phyloP scores from a whole-genome alignment of 2,329 filamentous ascomycete species.

The Raffaelea arxii region DNA sequence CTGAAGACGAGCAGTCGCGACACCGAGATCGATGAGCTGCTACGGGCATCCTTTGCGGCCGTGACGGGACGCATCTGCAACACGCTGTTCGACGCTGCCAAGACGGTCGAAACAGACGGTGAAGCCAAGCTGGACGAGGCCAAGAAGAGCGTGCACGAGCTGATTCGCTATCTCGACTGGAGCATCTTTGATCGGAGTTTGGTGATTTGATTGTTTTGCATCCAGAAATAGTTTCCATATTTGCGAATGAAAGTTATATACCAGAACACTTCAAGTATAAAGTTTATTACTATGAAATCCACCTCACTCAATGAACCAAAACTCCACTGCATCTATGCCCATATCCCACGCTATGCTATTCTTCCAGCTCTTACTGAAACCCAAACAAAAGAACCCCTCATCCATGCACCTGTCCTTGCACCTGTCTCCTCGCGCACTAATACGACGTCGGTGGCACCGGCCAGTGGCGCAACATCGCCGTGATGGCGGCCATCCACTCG shows the following conservation, averaged over 20 bases:
- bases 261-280: no score
- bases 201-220: no score
- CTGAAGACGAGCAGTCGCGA: not conserved
- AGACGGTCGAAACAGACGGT: not conserved
- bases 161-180: not conserved
- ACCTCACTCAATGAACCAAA: no score
- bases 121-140: not conserved
- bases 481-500: constrained; percentile 58
- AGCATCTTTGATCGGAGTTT: not conserved
- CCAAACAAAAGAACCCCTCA: no score
- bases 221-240: no score
- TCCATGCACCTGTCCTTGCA: no score
- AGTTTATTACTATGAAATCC: no score
- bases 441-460: constrained; percentile 40
- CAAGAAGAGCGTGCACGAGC: not conserved
- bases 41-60: not conserved
- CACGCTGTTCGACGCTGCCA: constrained; percentile 4
- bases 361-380: no score
- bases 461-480: constrained; percentile 62
- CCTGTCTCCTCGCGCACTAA: not conserved
- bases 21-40: constrained; percentile 2
- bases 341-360: no score
- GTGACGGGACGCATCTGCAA: constrained; percentile 6
- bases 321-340: no score
- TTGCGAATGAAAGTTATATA: no score